A percentile compares a stretch with the other conserved stretches of the same genome.
These are phyloP conservation scores for Kluyveromyces lactis DNA, from an alignment of 805 yeast genomes.

Conservation along the genomic window DNA sequence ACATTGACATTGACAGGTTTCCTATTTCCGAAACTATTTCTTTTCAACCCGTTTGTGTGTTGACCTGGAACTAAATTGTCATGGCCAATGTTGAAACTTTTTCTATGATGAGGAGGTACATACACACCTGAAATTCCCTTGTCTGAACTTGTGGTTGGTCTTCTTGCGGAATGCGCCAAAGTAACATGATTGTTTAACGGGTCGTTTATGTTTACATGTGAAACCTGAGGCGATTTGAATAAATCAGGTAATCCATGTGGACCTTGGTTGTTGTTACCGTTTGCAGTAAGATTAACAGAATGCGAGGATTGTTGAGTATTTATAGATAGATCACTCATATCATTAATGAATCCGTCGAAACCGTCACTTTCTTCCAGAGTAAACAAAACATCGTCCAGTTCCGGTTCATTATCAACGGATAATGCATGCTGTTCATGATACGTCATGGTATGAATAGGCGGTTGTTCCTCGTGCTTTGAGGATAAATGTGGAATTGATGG, in stretches of 20 bases:
- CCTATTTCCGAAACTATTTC: slow-evolving; percentile 3
- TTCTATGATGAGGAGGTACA: slow-evolving; percentile 49
- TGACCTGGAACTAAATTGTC: slow-evolving; percentile 17
- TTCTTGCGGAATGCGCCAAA: slow-evolving; percentile 3
- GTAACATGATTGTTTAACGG: slow-evolving; percentile 2
- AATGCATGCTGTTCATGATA: slow-evolving; percentile 18
- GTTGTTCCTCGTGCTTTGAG: slow-evolving; percentile 14
- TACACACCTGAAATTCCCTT: slow-evolving; percentile 27
- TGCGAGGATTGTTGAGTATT: slow-evolving; percentile 9
- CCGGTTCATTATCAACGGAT: slow-evolving; percentile 14
- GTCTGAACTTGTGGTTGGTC: not conserved
- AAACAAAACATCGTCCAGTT: slow-evolving; percentile 27
- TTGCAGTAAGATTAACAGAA: not conserved
- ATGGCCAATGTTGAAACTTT: slow-evolving; percentile 16
- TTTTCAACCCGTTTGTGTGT: slow-evolving; percentile 2
- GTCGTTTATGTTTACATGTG: slow-evolving; percentile 1
- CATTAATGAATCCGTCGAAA: slow-evolving; percentile 19
- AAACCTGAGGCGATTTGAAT: slow-evolving; percentile 21
- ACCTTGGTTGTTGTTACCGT: slow-evolving; percentile 1
- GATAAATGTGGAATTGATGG: slow-evolving; percentile 20
- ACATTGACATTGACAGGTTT: not conserved
- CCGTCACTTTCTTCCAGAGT: slow-evolving; percentile 29
- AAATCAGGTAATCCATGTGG: slow-evolving; percentile 22
- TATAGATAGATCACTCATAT: slow-evolving; percentile 18
- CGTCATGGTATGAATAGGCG: slow-evolving; percentile 30